Conservation (phyloP, 2,329 filamentous ascomycete genomes). For the Pyrenochaeta sp. region DNA sequence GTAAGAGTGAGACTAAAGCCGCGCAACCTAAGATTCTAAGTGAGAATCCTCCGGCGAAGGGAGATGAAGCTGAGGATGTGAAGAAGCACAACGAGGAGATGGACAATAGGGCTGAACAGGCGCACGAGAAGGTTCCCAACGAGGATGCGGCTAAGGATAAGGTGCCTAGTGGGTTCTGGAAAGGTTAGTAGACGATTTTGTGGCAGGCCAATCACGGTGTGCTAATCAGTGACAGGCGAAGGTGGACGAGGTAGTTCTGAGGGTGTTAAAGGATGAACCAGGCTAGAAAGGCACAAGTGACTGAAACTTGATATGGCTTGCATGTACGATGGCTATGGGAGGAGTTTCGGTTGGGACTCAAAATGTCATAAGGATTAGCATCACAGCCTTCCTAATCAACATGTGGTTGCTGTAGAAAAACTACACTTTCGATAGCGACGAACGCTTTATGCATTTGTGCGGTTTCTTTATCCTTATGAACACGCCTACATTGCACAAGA, state of each 20-base stretch:
- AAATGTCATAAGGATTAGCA: background rate
- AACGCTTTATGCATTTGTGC: background rate
- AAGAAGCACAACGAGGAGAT: conserved; percentile 56
- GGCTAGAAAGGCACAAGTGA: background rate
- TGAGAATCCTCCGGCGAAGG: conserved; percentile 43
- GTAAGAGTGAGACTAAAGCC: conserved; percentile 37
- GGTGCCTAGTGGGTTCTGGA: conserved; percentile 52
- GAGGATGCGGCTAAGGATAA: conserved; percentile 53
- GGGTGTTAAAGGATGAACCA: conserved; percentile 11
- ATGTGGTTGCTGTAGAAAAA: background rate
- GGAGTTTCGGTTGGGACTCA: background rate
- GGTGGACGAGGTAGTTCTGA: conserved; percentile 35
- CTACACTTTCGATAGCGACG: background rate
- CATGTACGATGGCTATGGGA: conserved; percentile 10
- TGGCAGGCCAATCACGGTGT: background rate
- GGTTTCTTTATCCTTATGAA: too few relatives aligned
- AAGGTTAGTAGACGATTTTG: conserved; percentile 36
- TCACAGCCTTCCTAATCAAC: background rate
- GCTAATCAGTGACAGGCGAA: conserved; percentile 31
- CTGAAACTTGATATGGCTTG: background rate
- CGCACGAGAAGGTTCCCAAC: conserved; percentile 49
- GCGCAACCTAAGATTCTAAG: conserved; percentile 56
- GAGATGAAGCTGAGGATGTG: conserved; percentile 49
- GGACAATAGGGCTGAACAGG: conserved; percentile 53
- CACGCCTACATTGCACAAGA: too few relatives aligned